Percentiles rank a stretch among this genome's conserved stretches.
Conservation (phyloP, 345 rosid species). For the Hibiscus syriacus region DNA sequence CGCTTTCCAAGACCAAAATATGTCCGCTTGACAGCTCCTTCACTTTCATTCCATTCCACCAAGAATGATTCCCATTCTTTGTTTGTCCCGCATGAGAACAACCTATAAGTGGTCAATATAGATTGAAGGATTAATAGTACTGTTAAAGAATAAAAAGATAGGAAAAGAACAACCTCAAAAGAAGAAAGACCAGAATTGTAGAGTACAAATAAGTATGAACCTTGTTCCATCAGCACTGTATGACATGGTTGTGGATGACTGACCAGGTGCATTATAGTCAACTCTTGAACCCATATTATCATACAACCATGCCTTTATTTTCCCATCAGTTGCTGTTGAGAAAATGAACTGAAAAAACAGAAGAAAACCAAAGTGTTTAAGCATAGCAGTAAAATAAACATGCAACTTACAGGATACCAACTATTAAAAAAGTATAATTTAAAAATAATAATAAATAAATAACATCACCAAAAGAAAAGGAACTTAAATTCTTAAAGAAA, state of each 20-base stretch:
- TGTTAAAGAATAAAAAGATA: not conserved
- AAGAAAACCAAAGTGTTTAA: not conserved
- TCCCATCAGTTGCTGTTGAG: constrained; percentile 74
- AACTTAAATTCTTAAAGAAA: not conserved
- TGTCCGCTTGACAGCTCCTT: constrained; percentile 57
- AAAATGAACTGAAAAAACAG: constrained; percentile 45
- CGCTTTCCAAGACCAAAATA: constrained; percentile 69
- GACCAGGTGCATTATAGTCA: constrained; percentile 82
- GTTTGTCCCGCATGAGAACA: constrained; percentile 78
- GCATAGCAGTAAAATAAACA: not conserved
- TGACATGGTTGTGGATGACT: constrained; percentile 61
- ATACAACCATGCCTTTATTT: constrained; percentile 84
- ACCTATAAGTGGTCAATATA: constrained; percentile 27
- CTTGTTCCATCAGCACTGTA: constrained; percentile 82
- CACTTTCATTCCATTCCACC: constrained; percentile 93
- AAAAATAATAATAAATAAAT: too few relatives aligned
- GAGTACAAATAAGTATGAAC: constrained; percentile 23
- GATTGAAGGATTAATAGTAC: constrained; percentile 9
- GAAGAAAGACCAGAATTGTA: not conserved
- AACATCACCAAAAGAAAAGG: not conserved
- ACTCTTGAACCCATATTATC: constrained; percentile 68
- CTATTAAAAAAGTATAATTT: not conserved
- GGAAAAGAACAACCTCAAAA: not conserved
- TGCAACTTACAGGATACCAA: constrained; percentile 2
- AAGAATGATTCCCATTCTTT: constrained; percentile 72